Percentiles rank a stretch among this genome's conserved stretches.
phyloP scores from a whole-genome alignment of 2,329 filamentous ascomycete species.

The Pleomassaria siparia region DNA sequence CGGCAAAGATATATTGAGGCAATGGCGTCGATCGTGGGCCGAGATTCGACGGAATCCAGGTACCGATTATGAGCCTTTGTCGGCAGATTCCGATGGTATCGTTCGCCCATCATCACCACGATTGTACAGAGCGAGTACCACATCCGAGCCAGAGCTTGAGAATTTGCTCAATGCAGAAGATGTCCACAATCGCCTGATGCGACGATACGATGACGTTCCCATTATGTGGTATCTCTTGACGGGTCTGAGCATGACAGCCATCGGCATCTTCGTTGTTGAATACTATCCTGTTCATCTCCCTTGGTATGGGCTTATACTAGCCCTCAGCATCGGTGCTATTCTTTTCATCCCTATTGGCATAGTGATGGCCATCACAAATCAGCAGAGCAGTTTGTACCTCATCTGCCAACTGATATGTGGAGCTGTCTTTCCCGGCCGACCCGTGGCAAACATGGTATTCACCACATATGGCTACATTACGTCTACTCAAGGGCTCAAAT shows the following conservation, averaged over 20 bases:
- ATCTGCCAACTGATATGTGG: conserved; percentile 86
- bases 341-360: conserved; percentile 91
- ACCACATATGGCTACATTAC: conserved; percentile 90
- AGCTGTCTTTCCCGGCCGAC: conserved; percentile 77
- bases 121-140: conserved; percentile 28
- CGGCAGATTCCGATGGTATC: conserved; percentile 37
- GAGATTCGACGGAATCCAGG: conserved; percentile 54
- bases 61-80: conserved; percentile 38
- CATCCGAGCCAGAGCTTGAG: conserved; percentile 44
- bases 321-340: conserved; percentile 73
- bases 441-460: conserved; percentile 91
- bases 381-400: conserved; percentile 82
- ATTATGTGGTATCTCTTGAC: conserved; percentile 79
- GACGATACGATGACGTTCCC: conserved; percentile 77
- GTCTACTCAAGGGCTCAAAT: conserved; percentile 85
- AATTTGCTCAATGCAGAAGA: conserved; percentile 71
- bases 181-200: conserved; percentile 83
- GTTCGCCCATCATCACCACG: conserved; percentile 22
- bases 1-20: conserved; percentile 76
- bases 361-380: conserved; percentile 90
- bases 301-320: conserved; percentile 82
- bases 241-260: conserved; percentile 72
- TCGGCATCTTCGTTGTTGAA: conserved; percentile 82
- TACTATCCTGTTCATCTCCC: conserved; percentile 77
- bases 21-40: conserved; percentile 69